A percentile compares a stretch with the other conserved stretches of the same genome.
phyloP scores from a whole-genome alignment of 495 filamentous ascomycete species.

The Penicillium cinerascens region DNA sequence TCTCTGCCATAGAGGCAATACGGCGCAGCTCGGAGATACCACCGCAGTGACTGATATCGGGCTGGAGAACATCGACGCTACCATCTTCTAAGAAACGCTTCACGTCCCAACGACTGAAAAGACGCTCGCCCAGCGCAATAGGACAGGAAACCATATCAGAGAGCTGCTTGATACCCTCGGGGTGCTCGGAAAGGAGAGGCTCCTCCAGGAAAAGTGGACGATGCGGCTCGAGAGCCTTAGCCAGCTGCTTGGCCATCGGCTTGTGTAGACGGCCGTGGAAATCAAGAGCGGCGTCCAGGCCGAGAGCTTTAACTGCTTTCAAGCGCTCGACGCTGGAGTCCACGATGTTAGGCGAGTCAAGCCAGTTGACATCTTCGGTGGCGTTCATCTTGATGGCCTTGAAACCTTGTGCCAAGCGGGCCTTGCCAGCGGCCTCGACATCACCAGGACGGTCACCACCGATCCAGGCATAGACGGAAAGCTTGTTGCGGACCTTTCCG shows the following conservation, averaged over 20 bases:
- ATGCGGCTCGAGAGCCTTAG: constrained; percentile 65
- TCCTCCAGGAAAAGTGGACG: constrained; percentile 79
- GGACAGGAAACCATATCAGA: constrained; percentile 59
- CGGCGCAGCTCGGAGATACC: constrained; percentile 70
- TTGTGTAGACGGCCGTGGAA: constrained; percentile 79
- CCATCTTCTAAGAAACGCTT: constrained; percentile 67
- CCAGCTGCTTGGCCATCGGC: constrained; percentile 78
- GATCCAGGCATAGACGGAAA: constrained; percentile 78
- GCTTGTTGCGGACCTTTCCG: constrained; percentile 67
- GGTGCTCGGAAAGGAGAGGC: constrained; percentile 68
- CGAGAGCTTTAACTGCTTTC: constrained; percentile 64
- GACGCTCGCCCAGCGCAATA: constrained; percentile 72
- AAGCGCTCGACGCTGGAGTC: constrained; percentile 65
- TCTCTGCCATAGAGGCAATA: constrained; percentile 71
- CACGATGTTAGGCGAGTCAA: constrained; percentile 65
- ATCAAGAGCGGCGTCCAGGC: constrained; percentile 70
- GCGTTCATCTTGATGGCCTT: constrained; percentile 78
- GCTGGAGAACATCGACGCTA: constrained; percentile 71
- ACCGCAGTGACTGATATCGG: constrained; percentile 72
- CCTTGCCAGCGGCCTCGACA: constrained; percentile 58
- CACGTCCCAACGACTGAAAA: constrained; percentile 73
- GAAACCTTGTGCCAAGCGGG: constrained; percentile 67
- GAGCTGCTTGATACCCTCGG: constrained; percentile 64
- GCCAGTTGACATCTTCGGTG: constrained; percentile 74
- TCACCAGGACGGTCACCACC: constrained; percentile 75